Conservation (phyloP, 768 basidiomycete species). For the Russula ochroleuca region DNA sequence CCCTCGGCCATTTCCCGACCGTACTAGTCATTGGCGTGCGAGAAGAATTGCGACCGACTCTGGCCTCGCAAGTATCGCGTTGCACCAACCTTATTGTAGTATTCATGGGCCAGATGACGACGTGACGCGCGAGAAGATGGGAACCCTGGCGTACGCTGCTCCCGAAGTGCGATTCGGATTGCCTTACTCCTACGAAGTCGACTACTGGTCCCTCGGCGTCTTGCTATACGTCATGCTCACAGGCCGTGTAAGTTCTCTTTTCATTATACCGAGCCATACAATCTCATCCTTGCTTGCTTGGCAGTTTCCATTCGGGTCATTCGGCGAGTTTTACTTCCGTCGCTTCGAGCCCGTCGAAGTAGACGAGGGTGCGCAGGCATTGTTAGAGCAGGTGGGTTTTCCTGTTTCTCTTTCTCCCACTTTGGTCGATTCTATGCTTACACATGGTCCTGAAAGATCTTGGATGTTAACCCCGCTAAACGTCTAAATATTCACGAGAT, state of each 20-base stretch:
- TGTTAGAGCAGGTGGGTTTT: conserved; percentile 17
- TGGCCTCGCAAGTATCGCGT: neutral
- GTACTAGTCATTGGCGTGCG: neutral
- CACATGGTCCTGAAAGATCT: conserved; percentile 2
- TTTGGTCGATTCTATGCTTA: neutral
- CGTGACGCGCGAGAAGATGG: conserved; percentile 19
- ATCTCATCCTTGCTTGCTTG: neutral
- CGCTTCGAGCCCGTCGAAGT: conserved; percentile 22
- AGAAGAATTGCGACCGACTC: neutral
- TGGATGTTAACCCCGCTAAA: conserved; percentile 16
- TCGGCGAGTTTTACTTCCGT: conserved; percentile 18
- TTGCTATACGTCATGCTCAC: conserved; percentile 27
- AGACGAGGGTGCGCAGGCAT: conserved; percentile 21
- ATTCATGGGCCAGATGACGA: neutral
- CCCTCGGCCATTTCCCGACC: neutral
- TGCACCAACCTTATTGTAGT: conserved; percentile 20
- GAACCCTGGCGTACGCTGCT: conserved; percentile 25
- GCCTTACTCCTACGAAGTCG: conserved; percentile 27
- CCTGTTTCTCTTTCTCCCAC: no score
- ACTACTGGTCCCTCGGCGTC: conserved; percentile 28
- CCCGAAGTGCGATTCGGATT: conserved; percentile 25
- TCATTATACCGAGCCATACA: no score
- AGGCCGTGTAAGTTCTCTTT: conserved; percentile 21
- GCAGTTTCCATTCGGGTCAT: conserved; percentile 26
- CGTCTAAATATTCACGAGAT: conserved; percentile 21